Conservation (phyloP, 306 rosid species). For the Inga oerstediana region DNA sequence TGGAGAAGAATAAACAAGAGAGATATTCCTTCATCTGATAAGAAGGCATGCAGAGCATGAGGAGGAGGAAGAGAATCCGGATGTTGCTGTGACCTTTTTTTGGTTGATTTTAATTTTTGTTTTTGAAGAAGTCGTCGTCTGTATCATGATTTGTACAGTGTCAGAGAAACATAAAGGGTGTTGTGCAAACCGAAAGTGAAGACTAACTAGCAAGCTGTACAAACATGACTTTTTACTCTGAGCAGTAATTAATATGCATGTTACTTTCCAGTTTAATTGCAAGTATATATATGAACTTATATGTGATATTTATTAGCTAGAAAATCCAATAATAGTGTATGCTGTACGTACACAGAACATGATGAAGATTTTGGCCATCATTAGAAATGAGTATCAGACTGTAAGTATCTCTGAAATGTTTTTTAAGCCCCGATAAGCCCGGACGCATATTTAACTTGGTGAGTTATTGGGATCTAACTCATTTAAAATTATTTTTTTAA, state of each 20-base stretch:
- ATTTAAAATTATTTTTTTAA: too few species aligned
- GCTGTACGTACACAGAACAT: too few species aligned
- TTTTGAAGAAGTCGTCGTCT: constrained; percentile 36
- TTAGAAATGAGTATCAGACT: too few species aligned
- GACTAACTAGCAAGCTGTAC: constrained; percentile 45
- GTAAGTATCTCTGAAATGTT: too few species aligned
- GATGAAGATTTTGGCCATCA: too few species aligned
- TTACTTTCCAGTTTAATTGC: not conserved
- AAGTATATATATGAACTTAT: not conserved
- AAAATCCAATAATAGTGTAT: not conserved
- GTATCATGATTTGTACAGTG: constrained; percentile 48
- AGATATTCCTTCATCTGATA: constrained; percentile 34
- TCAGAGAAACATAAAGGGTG: constrained; percentile 12
- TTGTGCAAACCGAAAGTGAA: constrained; percentile 9
- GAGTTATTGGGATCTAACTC: too few species aligned
- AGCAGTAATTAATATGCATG: not conserved
- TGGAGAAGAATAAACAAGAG: constrained; percentile 42
- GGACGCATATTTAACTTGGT: too few species aligned
- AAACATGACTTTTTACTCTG: constrained; percentile 46
- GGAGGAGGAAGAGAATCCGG: not conserved
- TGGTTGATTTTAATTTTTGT: not conserved
- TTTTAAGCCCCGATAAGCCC: too few species aligned
- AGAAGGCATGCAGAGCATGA: not conserved
- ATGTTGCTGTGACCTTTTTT: constrained; percentile 35
- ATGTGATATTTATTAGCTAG: not conserved